These are phyloP conservation scores for Neostapfia colusana DNA, from an alignment of 176 grass and related monocot genomes.

Conservation along the genomic window DNA sequence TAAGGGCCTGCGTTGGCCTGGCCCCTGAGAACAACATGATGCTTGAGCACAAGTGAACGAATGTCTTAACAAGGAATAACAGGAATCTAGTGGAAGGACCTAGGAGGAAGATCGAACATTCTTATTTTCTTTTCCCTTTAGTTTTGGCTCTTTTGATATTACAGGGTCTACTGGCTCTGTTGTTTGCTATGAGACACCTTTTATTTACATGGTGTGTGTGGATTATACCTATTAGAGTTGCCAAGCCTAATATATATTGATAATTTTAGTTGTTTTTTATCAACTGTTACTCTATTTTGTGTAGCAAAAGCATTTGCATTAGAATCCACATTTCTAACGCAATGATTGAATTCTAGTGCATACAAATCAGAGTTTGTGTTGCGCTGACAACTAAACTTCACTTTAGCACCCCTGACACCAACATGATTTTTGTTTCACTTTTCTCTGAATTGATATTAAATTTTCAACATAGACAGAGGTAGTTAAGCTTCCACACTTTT, in stretches of 20 bases:
- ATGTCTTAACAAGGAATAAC: background rate
- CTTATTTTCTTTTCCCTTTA: background rate
- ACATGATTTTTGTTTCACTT: background rate
- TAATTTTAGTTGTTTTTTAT: slow-evolving; percentile 12
- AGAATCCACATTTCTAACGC: background rate
- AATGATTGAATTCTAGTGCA: background rate
- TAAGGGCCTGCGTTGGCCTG: slow-evolving; percentile 87
- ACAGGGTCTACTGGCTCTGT: background rate
- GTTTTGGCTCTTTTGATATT: slow-evolving; percentile 11
- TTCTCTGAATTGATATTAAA: background rate
- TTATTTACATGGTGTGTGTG: slow-evolving; percentile 7
- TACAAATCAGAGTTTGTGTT: background rate
- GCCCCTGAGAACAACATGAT: slow-evolving; percentile 97
- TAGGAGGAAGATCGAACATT: slow-evolving; percentile 1
- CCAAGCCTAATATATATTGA: background rate
- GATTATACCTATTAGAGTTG: slow-evolving; percentile 9
- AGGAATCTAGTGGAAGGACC: slow-evolving; percentile 1
- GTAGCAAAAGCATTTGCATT: background rate
- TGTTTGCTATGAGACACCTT: background rate
- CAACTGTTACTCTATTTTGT: no score
- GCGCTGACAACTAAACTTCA: background rate
- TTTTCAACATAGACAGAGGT: background rate
- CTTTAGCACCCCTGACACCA: background rate
- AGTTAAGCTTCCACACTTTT: no score
- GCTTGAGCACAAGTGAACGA: slow-evolving; percentile 85